These are phyloP conservation scores for Globisporangium acanthophoron DNA, from an alignment of 352 stramenopile species.

Conservation along the genomic window DNA sequence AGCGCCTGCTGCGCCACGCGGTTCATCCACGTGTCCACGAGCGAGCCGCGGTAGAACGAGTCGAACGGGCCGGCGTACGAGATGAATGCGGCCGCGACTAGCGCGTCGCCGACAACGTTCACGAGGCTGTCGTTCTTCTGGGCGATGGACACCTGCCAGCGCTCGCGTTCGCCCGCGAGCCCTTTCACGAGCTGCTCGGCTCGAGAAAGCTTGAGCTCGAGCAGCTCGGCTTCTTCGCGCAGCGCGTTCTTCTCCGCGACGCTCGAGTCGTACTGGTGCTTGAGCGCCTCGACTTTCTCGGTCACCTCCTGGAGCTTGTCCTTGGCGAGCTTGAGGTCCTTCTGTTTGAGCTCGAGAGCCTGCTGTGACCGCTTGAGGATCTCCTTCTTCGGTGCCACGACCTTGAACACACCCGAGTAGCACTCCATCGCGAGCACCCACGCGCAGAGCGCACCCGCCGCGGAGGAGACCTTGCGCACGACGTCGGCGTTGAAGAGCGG, in stretches of 20 bases:
- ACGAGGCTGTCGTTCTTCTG: conserved; percentile 85
- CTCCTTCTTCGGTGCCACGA: conserved; percentile 89
- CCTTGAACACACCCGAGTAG: conserved; percentile 84
- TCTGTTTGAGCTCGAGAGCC: conserved; percentile 83
- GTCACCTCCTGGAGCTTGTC: conserved; percentile 90
- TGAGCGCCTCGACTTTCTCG: conserved; percentile 88
- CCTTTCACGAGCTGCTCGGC: conserved; percentile 93
- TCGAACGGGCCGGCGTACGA: conserved; percentile 96
- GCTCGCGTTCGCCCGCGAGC: conserved; percentile 90
- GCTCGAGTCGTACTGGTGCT: conserved; percentile 89
- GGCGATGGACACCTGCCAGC: conserved; percentile 90
- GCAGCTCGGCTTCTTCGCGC: conserved; percentile 87
- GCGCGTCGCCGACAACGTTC: conserved; percentile 89
- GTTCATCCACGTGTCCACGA: conserved; percentile 88
- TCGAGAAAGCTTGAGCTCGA: conserved; percentile 91
- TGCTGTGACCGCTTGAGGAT: conserved; percentile 85
- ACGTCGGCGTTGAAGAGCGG: conserved; percentile 84
- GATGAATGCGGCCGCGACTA: conserved; percentile 92
- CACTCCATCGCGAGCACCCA: conserved; percentile 92
- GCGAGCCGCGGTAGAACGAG: conserved; percentile 82
- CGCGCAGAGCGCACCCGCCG: conserved; percentile 85
- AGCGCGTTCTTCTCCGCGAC: conserved; percentile 93
- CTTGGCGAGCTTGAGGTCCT: conserved; percentile 82
- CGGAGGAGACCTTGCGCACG: conserved; percentile 86
- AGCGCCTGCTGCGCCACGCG: conserved; percentile 80